phyloP scores from a whole-genome alignment of 371 early-diverging fungal species.

The Encephalitozoon intestinalis region DNA sequence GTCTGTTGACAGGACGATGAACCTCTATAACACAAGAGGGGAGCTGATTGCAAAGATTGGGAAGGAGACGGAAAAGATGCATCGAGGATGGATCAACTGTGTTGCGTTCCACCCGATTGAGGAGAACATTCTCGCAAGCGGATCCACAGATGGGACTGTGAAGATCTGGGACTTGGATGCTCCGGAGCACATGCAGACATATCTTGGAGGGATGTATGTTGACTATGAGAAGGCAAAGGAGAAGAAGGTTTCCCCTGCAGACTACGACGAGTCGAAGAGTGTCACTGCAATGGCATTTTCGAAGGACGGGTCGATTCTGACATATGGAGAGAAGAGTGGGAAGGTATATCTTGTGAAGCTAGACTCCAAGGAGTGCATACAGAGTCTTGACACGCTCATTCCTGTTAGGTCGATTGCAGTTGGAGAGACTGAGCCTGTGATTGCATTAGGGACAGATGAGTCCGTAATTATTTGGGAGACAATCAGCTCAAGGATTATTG shows the following conservation, averaged over 20 bases:
- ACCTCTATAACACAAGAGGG: constrained; percentile 56
- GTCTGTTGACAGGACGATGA: constrained; percentile 45
- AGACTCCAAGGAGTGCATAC: constrained; percentile 29
- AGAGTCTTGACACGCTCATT: constrained; percentile 33
- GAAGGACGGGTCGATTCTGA: constrained; percentile 57
- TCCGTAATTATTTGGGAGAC: constrained; percentile 57
- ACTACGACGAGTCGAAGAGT: constrained; percentile 15
- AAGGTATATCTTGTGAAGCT: constrained; percentile 54
- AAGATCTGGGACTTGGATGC: constrained; percentile 57
- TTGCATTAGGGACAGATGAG: constrained; percentile 56
- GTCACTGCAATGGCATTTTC: constrained; percentile 52
- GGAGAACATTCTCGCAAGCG: constrained; percentile 43
- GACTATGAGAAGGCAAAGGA: constrained; percentile 26
- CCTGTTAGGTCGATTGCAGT: constrained; percentile 53
- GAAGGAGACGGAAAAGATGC: constrained; percentile 40
- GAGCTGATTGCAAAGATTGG: constrained; percentile 33
- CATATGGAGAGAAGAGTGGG: constrained; percentile 55
- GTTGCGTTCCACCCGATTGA: constrained; percentile 51
- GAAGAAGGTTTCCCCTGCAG: neutral
- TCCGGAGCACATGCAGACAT: constrained; percentile 60
- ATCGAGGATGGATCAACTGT: constrained; percentile 41
- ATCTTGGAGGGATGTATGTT: constrained; percentile 62
- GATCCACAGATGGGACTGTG: constrained; percentile 53
- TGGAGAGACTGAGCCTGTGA: constrained; percentile 48
- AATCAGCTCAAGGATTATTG: constrained; percentile 40